A percentile compares a stretch with the other conserved stretches of the same genome.
phyloP scores from a whole-genome alignment of 106 monocot species.

The Acorus calamus region DNA sequence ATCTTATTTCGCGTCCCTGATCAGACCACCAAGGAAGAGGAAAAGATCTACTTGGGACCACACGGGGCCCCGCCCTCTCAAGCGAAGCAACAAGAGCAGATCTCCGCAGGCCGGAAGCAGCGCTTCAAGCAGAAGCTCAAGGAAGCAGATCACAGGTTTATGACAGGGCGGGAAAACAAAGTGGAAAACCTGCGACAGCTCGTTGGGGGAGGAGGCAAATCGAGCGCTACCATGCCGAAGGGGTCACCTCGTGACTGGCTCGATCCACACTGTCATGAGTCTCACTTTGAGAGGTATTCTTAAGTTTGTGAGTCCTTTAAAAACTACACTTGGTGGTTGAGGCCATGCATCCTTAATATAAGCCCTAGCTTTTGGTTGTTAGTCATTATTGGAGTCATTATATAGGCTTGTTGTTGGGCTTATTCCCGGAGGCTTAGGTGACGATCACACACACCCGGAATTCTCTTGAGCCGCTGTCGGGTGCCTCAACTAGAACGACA shows the following conservation, averaged over 20 bases:
- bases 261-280: slow-evolving; percentile 79
- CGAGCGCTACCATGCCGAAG: slow-evolving; percentile 13
- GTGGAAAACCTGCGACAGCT: slow-evolving; percentile 39
- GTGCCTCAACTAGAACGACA: too few species aligned
- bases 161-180: slow-evolving; percentile 43
- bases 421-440: too few species aligned
- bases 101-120: slow-evolving; percentile 34
- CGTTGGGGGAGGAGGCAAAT: slow-evolving; percentile 21
- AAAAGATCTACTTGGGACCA: slow-evolving; percentile 72
- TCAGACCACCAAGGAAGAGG: slow-evolving; percentile 39
- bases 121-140: slow-evolving; percentile 51
- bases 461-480: too few species aligned
- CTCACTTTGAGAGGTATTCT: slow-evolving; percentile 47
- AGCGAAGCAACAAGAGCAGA: slow-evolving; percentile 39
- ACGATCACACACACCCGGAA: too few species aligned
- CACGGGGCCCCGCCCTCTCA: slow-evolving; percentile 72
- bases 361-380: too few species aligned
- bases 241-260: slow-evolving; percentile 61
- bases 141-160: slow-evolving; percentile 54
- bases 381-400: too few species aligned
- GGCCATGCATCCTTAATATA: too few species aligned
- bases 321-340: too few species aligned
- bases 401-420: too few species aligned
- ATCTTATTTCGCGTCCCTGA: not conserved
- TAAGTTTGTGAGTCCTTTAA: too few species aligned